Base-by-base conservation (phyloP, 2,329 filamentous ascomycete genomes). In the Ophiostoma perfectum region DNA sequence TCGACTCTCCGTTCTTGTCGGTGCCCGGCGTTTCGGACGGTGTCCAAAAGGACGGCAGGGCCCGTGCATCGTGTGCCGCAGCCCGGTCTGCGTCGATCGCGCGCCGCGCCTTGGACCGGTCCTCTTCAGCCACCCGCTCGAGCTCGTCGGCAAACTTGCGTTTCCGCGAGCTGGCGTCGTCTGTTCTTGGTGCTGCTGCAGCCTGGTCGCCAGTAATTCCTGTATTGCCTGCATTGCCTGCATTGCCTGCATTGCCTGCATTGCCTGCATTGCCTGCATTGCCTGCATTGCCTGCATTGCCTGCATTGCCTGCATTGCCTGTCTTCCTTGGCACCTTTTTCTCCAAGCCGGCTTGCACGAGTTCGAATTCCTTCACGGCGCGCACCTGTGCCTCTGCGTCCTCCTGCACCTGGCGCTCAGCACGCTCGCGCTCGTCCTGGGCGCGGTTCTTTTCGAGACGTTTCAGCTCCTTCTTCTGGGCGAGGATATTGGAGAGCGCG, bases 401-500 rank as follows among this genome's bases (percentile, higher is more conserved):
- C 64, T 86, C 82, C 8, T 84, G 80, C 5, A 81, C 82, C 67
- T 82, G 82, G 3, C 85, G 83, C 70, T 90, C 89, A 4, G 83
- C 82, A 6, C 83, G 81, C 39, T 93, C 90, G 67, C 84, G 82
- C 70, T 83, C 81, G 41, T 86, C 84, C 42, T 84, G 80, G 72
- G 89, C 87, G 27, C 85, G 82, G 36, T 85, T 83, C 73, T 86
- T 90, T 70, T 92, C 91, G 2, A 91, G 76, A 0, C 95, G 86
- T 77, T 93, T 95, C 72, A 96, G 93, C 76, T 98, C 95, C 79
- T 93, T 91, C 73, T 92, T 89, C 78, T 99, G 94, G 0, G 92
- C 86, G 0, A 98, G 83, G n/a, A 99, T 88, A 74, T 98, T 97
- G 73, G 83, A 88, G 67, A 98, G 86, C 8, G 93, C 93, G 80